A percentile compares a stretch with the other conserved stretches of the same genome.
phyloP scores from a whole-genome alignment of 805 yeast genomes.

The Cyberlindnera euphorbiae region DNA sequence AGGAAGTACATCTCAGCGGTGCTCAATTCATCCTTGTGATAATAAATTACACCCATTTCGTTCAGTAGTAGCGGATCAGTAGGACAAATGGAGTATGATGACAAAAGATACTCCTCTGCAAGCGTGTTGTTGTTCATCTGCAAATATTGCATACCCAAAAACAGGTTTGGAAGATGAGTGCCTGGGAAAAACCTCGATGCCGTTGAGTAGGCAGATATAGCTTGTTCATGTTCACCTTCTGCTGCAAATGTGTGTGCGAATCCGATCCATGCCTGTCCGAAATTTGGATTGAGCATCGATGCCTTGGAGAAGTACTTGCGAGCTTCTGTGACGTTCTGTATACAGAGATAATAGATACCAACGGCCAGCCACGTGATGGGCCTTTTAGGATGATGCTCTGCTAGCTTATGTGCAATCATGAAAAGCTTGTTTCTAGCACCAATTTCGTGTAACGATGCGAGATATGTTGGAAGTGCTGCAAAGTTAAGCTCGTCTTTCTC shows the following conservation, averaged over 20 bases:
- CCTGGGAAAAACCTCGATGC: conserved; percentile 91
- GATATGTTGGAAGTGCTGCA: conserved; percentile 67
- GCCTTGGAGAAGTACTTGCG: conserved; percentile 85
- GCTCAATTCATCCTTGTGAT: conserved; percentile 62
- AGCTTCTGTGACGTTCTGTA: conserved; percentile 72
- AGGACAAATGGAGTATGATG: conserved; percentile 74
- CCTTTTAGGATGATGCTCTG: conserved; percentile 75
- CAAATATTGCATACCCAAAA: conserved; percentile 93
- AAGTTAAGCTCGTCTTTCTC: conserved; percentile 67
- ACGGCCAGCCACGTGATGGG: conserved; percentile 90
- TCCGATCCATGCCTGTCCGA: conserved; percentile 96
- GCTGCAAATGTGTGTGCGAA: conserved; percentile 97
- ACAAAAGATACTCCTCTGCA: conserved; percentile 79
- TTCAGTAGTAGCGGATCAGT: conserved; percentile 84
- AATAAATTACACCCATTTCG: conserved; percentile 89
- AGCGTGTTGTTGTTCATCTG: conserved; percentile 78
- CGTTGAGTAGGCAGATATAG: conserved; percentile 93
- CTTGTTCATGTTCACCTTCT: conserved; percentile 99
- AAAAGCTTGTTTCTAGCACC: conserved; percentile 80
- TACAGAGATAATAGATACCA: conserved; percentile 81
- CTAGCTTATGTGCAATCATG: conserved; percentile 75
- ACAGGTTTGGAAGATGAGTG: conserved; percentile 82
- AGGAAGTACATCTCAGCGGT: conserved; percentile 68
- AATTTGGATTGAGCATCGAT: conserved; percentile 80
- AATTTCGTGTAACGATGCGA: conserved; percentile 80